Conservation (phyloP, 2,329 filamentous ascomycete genomes). For the Onygena corvina region DNA sequence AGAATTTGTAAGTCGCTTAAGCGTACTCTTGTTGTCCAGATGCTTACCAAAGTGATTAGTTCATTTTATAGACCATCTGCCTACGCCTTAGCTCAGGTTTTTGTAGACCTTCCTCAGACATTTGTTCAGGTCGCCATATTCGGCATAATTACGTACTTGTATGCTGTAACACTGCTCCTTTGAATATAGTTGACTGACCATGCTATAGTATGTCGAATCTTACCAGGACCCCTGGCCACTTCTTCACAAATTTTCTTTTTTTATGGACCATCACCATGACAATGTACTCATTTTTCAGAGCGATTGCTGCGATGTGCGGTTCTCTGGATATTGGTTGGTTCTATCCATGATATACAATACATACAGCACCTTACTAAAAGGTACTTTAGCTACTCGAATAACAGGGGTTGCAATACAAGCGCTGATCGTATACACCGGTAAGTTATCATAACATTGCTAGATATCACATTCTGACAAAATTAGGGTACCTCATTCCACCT, state of each 20-base stretch:
- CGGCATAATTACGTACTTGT: constrained; percentile 50
- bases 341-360: background rate
- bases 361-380: background rate
- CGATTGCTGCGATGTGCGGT: constrained; percentile 38
- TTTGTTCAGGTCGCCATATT: constrained; percentile 49
- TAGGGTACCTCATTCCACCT: constrained; percentile 51
- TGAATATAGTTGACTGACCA: background rate
- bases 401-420: constrained; percentile 40
- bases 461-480: background rate
- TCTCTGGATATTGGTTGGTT: constrained; percentile 38
- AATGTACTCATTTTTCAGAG: constrained; percentile 45
- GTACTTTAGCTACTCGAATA: constrained; percentile 35
- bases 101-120: constrained; percentile 47
- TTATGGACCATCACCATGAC: constrained; percentile 44
- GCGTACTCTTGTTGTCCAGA: constrained; percentile 14
- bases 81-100: constrained; percentile 46
- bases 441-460: background rate
- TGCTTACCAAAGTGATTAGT: constrained; percentile 16
- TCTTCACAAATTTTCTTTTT: constrained; percentile 49
- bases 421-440: constrained; percentile 46
- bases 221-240: constrained; percentile 46
- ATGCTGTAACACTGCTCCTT: constrained; percentile 15
- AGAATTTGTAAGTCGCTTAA: constrained; percentile 42
- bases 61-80: constrained; percentile 55
- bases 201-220: constrained; percentile 41